A percentile compares a stretch with the other conserved stretches of the same genome.
These are phyloP conservation scores for Amylostereum chailletii DNA, from an alignment of 1,284 basidiomycete genomes.

Conservation along the genomic window DNA sequence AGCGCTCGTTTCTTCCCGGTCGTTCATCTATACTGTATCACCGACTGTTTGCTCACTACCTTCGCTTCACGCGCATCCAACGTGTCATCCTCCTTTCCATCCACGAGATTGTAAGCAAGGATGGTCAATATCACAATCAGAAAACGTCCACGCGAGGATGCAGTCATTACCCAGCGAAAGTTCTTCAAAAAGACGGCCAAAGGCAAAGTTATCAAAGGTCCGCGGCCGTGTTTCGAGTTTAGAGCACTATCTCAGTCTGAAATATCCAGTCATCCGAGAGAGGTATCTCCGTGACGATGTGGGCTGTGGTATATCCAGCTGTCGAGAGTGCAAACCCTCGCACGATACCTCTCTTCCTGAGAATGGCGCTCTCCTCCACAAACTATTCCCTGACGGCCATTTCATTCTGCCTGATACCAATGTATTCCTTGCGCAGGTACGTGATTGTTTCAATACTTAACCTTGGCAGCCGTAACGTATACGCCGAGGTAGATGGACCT, in stretches of 20 bases:
- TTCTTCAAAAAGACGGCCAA: constrained; percentile 93
- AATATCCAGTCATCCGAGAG: constrained; percentile 73
- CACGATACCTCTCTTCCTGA: constrained; percentile 31
- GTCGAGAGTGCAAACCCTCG: constrained; percentile 48
- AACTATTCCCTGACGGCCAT: constrained; percentile 56
- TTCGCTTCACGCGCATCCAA: too few species aligned
- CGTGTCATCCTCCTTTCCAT: too few species aligned
- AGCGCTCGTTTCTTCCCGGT: too few species aligned
- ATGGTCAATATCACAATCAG: constrained; percentile 69
- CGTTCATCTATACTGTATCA: too few species aligned
- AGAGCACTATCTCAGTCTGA: neutral
- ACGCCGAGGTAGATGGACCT: constrained; percentile 73
- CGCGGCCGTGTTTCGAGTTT: constrained; percentile 11
- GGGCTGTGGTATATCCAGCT: constrained; percentile 78
- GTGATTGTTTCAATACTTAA: constrained; percentile 14
- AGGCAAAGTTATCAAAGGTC: constrained; percentile 92
- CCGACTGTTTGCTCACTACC: too few species aligned
- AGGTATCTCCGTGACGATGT: constrained; percentile 92
- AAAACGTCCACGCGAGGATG: constrained; percentile 68
- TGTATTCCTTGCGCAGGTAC: constrained; percentile 84
- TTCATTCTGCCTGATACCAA: constrained; percentile 95
- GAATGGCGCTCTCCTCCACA: constrained; percentile 36
- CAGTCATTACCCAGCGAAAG: constrained; percentile 74
- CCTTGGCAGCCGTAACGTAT: neutral
- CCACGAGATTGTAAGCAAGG: too few species aligned